Percentiles rank a stretch among this genome's conserved stretches.
phyloP scores from a whole-genome alignment of 2,329 filamentous ascomycete genomes.

The Epichloe coenophiala region DNA sequence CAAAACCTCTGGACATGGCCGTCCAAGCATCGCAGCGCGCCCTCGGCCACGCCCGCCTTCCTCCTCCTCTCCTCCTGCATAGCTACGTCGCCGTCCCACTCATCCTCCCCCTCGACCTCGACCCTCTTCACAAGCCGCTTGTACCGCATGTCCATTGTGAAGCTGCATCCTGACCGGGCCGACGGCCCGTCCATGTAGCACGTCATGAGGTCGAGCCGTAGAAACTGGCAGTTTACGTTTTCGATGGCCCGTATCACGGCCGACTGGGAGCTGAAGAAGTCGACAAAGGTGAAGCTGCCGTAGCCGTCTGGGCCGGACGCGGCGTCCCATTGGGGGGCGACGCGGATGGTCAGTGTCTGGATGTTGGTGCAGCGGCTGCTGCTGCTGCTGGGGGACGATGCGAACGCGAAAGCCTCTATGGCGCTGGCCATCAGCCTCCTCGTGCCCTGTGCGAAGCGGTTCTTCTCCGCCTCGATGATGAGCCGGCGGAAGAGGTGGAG shows the following conservation, averaged over 20 bases:
- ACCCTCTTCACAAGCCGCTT: not conserved
- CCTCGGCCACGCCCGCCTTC: not conserved
- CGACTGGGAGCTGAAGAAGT: conserved; percentile 20
- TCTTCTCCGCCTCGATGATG: conserved; percentile 28
- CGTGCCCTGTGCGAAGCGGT: conserved; percentile 17
- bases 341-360: conserved; percentile 28
- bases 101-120: not conserved
- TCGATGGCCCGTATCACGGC: conserved; percentile 18
- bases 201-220: conserved; percentile 22
- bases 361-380: conserved; percentile 15
- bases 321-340: conserved; percentile 19
- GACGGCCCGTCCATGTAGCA: conserved; percentile 1
- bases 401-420: conserved; percentile 21
- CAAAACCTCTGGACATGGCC: conserved; percentile 4
- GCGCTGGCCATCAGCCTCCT: conserved; percentile 21
- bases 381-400: not conserved
- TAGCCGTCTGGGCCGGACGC: not conserved
- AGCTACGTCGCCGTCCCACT: conserved; percentile 10
- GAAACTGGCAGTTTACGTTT: conserved; percentile 20
- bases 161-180: conserved; percentile 1
- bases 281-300: conserved; percentile 19
- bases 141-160: conserved; percentile 9
- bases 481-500: conserved; percentile 27
- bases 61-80: conserved; percentile 5
- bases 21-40: conserved; percentile 3